Conservation (phyloP, 2,329 filamentous ascomycete species). For the Cladophialophora exuberans region DNA sequence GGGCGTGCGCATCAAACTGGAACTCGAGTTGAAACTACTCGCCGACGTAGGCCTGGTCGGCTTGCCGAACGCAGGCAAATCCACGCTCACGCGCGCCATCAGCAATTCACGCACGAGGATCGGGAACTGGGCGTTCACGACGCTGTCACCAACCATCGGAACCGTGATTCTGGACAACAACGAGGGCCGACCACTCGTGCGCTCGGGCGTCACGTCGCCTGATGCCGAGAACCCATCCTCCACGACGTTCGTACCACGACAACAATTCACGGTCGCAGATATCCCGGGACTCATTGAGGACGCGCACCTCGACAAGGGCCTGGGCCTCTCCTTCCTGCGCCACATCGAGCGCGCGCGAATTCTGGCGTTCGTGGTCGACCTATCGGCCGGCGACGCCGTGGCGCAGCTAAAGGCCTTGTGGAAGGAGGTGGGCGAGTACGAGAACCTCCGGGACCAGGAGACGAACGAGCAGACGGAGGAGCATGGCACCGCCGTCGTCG, state of each 20-base stretch:
- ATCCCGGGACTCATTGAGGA: constrained; percentile 93
- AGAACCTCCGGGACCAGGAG: constrained; percentile 75
- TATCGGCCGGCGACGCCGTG: constrained; percentile 78
- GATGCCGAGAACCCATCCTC: neutral
- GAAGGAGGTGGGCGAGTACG: constrained; percentile 88
- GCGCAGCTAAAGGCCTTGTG: constrained; percentile 78
- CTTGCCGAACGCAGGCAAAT: constrained; percentile 94
- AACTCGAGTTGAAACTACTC: constrained; percentile 91
- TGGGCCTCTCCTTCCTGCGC: constrained; percentile 88
- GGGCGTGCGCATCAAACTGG: constrained; percentile 75
- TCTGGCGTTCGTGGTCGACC: constrained; percentile 89
- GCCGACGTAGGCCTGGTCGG: constrained; percentile 95
- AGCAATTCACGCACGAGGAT: constrained; percentile 87
- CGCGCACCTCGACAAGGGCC: constrained; percentile 86
- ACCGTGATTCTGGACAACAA: constrained; percentile 92
- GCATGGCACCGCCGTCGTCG: neutral
- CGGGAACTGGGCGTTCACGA: constrained; percentile 96
- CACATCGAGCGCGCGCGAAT: constrained; percentile 94
- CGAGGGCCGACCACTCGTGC: constrained; percentile 69
- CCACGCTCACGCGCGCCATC: constrained; percentile 82
- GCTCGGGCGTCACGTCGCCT: constrained; percentile 41
- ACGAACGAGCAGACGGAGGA: constrained; percentile 66
- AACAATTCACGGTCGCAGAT: constrained; percentile 89
- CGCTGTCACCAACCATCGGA: constrained; percentile 90
- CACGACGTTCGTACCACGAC: constrained; percentile 60